Evolutionary conservation across 2,329 filamentous ascomycete genomes (phyloP).

Genomic region (Colletotrichum sp.): DNA sequence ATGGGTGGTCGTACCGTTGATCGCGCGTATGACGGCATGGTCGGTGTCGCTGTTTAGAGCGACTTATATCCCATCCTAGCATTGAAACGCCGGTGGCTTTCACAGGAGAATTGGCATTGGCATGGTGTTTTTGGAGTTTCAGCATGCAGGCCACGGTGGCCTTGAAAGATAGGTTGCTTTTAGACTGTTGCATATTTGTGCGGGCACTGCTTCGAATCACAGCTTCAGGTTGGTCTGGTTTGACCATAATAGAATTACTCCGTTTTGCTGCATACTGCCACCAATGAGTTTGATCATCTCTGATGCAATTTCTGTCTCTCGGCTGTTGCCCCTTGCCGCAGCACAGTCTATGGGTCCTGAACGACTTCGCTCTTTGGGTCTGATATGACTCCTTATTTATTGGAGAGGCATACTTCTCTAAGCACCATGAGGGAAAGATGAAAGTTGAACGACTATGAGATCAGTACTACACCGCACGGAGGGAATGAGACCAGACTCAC

Average conservation of each 20-base stretch:
- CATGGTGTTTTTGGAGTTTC: constrained; percentile 17
- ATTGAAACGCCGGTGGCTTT: constrained; percentile 1
- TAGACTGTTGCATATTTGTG: not conserved
- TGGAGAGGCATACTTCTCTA: no score
- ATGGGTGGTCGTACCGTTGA: constrained; percentile 62
- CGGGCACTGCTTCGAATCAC: not conserved
- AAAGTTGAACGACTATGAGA: not conserved
- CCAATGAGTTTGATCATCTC: not conserved
- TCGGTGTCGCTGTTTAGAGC: constrained; percentile 14
- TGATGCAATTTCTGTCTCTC: no score
- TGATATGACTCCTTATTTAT: no score
- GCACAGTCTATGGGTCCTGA: no score
- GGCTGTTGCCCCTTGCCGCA: no score
- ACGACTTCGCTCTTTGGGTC: no score
- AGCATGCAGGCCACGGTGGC: constrained; percentile 5
- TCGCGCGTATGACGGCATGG: constrained; percentile 56
- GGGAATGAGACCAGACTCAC: not conserved
- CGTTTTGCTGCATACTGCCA: not conserved
- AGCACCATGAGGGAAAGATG: no score
- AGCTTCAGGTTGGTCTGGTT: not conserved
- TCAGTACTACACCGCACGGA: not conserved
- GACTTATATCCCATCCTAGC: not conserved
- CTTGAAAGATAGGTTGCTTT: not conserved
- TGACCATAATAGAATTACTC: not conserved
- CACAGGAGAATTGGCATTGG: constrained; percentile 12